A percentile compares a stretch with the other conserved stretches of the same genome.
phyloP scores from a whole-genome alignment of 2,329 filamentous ascomycete genomes.

The Monilinia vaccinii-corymbosi region DNA sequence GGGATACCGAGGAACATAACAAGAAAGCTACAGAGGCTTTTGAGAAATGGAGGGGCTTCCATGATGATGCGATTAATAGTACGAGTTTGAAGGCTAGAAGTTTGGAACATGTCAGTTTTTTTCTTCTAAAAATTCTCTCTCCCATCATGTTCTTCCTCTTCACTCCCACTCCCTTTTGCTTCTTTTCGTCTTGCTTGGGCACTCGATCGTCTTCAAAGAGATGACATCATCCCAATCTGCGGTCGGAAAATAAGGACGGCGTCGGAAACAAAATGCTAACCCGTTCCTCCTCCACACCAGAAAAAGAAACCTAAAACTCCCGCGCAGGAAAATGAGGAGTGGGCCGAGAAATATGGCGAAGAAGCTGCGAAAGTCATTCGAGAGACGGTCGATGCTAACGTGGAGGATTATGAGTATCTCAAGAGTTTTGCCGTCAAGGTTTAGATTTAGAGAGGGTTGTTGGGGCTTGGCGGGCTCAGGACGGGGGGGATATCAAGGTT shows the following conservation, averaged over 20 bases:
- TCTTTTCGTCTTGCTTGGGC: neutral
- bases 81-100: conserved; percentile 63
- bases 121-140: neutral
- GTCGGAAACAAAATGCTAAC: neutral
- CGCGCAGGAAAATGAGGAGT: conserved; percentile 61
- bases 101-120: conserved; percentile 47
- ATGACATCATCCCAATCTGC: too few species aligned
- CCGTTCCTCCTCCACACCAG: neutral
- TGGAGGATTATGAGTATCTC: conserved; percentile 70
- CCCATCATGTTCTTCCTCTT: neutral
- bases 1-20: conserved; percentile 69
- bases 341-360: conserved; percentile 65
- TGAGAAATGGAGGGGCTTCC: conserved; percentile 96
- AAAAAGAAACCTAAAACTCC: conserved; percentile 52
- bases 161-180: neutral
- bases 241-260: too few species aligned
- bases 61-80: conserved; percentile 87
- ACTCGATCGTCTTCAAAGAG: neutral
- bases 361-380: conserved; percentile 62
- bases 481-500: too few species aligned
- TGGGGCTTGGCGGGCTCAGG: too few species aligned
- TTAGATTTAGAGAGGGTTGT: too few species aligned
- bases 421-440: conserved; percentile 66
- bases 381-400: conserved; percentile 61
- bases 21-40: conserved; percentile 63